phyloP scores from a whole-genome alignment of 164 flowering plant genomes.

The Liriodendron chinense region DNA sequence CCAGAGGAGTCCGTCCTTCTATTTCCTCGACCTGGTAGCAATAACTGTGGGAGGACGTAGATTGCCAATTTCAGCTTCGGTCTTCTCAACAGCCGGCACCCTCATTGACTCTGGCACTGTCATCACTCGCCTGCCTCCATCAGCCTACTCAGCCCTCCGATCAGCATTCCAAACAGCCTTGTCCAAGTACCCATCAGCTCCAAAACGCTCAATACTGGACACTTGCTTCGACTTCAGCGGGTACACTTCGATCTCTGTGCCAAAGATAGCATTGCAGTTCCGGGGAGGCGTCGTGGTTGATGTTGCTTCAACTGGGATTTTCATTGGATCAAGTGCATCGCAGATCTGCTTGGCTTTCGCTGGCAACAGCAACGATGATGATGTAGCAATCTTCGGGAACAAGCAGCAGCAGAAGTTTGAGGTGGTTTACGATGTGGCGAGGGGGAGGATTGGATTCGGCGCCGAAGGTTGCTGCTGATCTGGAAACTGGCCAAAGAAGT shows the following conservation, averaged over 20 bases:
- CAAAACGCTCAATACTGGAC: constrained; percentile 44
- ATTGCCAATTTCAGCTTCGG: constrained; percentile 16
- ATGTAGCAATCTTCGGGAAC: constrained; percentile 32
- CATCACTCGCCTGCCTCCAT: constrained; percentile 46
- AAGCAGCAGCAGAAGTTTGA: constrained; percentile 39
- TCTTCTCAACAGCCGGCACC: constrained; percentile 25
- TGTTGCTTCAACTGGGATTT: constrained; percentile 23
- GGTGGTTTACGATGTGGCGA: constrained; percentile 41
- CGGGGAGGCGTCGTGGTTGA: constrained; percentile 21
- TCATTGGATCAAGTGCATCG: not conserved
- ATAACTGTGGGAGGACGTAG: constrained; percentile 28
- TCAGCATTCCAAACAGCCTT: constrained; percentile 35
- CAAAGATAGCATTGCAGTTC: constrained; percentile 25
- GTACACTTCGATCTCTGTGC: constrained; percentile 9
- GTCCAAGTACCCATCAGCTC: constrained; percentile 39
- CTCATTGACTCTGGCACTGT: constrained; percentile 63
- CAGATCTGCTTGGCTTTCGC: constrained; percentile 47
- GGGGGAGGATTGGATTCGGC: constrained; percentile 38
- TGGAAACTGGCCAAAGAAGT: not conserved
- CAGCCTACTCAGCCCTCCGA: constrained; percentile 39
- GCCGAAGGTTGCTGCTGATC: constrained; percentile 31
- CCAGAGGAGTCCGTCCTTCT: constrained; percentile 21
- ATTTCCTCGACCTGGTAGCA: constrained; percentile 26
- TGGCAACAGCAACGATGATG: constrained; percentile 17
- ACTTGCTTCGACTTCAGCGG: constrained; percentile 57